Base-by-base conservation (phyloP, 2,329 filamentous ascomycete genomes). In the Penicillium sumatraense region DNA sequence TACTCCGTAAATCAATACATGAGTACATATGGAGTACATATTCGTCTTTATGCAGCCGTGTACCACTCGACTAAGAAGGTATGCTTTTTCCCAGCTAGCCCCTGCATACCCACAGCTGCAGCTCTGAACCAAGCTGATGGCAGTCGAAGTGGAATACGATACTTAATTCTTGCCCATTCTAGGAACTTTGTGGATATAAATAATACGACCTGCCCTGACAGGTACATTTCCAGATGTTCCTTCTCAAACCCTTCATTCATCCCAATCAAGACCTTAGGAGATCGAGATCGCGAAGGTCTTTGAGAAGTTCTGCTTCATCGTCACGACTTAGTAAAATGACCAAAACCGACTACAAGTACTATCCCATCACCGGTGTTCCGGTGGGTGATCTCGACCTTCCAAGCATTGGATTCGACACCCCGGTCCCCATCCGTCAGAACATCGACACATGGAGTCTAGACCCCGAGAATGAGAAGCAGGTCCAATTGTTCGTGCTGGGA, bases 401-500 rank as follows among this genome's bases (percentile, higher is more conserved):
- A 9, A 46, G 24, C 26, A 44, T 46, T 11, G 42, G 42, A 2
- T 16, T 23, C 18, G 42, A 46, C 4, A 31, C 27, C 26, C 24
- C n/a, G 42, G 57, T 57, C 13, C 44, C 48, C 21, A 35, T 59
- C 11, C 57, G 54, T 11, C 49, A 64, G 35, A 44, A 62, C 11
- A 59, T 62, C 31, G 60, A 62, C 31, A 29, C 52, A 47, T 62
- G 56, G 60, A 58, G 52, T 29, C 26, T 36, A 18, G 50, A 59
- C 14, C 49, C 45, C 23, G 45, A 23, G 2, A 60, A 62, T 40
- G 52, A 54, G n/a, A 60, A 40, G 18, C 58, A 62, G 23, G 47
- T 62, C 1, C 47, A 56, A 13, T 50, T 62, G 20, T 62, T 62
- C 14, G 46, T 60, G 3, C 31, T 56, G 20, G 60, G 58, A 16